A percentile compares a stretch with the other conserved stretches of the same genome.
Conservation (phyloP, 2,329 filamentous ascomycete species). For the Thielaviopsis musarum region DNA sequence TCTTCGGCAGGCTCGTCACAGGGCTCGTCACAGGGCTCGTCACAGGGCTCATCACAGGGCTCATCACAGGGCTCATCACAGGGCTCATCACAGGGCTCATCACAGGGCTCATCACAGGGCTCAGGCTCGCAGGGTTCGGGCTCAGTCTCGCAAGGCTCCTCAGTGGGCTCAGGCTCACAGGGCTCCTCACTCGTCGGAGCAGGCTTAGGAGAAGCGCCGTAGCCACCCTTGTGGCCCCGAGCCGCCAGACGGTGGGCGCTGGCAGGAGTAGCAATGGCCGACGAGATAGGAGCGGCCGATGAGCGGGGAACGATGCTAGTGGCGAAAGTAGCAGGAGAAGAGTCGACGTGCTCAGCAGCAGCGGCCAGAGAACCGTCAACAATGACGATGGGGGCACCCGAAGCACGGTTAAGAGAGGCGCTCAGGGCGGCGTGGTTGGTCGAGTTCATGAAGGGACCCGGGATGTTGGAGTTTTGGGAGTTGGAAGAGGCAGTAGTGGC, state of each 20-base stretch:
- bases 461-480: not conserved
- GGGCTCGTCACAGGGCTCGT: conserved; percentile 2
- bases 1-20: not conserved
- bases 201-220: conserved; percentile 12
- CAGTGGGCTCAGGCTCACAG: conserved; percentile 7
- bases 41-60: conserved; percentile 1
- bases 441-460: conserved; percentile 7
- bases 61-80: conserved; percentile 1
- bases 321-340: conserved; percentile 2
- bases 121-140: conserved; percentile 7
- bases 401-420: conserved; percentile 11
- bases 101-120: conserved; percentile 6
- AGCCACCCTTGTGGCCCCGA: conserved; percentile 13
- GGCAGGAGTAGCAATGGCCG: conserved; percentile 9
- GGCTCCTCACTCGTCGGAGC: conserved; percentile 12
- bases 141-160: conserved; percentile 8
- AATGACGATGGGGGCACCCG: conserved; percentile 8
- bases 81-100: conserved; percentile 4
- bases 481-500: not conserved
- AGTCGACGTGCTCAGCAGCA: not conserved
- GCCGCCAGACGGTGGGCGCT: conserved; percentile 12
- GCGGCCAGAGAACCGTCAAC: not conserved
- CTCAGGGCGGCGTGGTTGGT: conserved; percentile 8
- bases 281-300: conserved; percentile 8
- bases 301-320: conserved; percentile 4